Evolutionary conservation across 768 basidiomycete genomes (phyloP).

Genomic region (Scleroderma citrinum): DNA sequence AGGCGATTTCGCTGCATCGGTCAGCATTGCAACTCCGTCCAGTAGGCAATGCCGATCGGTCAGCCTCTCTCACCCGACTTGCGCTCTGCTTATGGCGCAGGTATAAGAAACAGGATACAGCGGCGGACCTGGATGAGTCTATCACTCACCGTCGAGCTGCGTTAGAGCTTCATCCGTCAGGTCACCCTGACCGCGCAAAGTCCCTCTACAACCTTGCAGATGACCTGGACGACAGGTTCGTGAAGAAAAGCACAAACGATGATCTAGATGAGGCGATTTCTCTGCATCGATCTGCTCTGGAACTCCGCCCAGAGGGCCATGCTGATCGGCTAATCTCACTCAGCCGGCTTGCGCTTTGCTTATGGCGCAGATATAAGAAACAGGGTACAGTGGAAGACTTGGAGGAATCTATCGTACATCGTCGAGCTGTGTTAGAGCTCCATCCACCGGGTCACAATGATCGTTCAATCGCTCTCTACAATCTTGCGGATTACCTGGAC

Average conservation of each 20-base stretch:
- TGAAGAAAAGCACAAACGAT: background rate
- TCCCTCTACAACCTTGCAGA: constrained; percentile 43
- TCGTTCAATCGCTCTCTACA: constrained; percentile 52
- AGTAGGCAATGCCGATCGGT: background rate
- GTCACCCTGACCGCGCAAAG: constrained; percentile 49
- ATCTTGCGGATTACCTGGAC: constrained; percentile 32
- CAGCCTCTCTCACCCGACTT: background rate
- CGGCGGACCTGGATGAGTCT: background rate
- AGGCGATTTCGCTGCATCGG: background rate
- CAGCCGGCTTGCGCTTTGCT: background rate
- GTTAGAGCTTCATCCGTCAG: background rate
- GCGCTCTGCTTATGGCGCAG: background rate
- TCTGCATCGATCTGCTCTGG: background rate
- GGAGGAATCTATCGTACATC: background rate
- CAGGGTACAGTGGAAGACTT: background rate
- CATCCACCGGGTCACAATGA: constrained; percentile 20
- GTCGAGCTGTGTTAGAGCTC: background rate
- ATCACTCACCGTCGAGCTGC: background rate
- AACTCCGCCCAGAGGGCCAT: background rate
- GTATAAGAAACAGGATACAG: background rate
- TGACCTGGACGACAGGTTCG: background rate
- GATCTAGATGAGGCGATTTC: background rate
- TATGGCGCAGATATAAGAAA: background rate
- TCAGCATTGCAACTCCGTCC: background rate
- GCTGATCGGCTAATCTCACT: background rate